phyloP scores from a whole-genome alignment of 495 filamentous ascomycete species.

The Bathelium albidoporum region DNA sequence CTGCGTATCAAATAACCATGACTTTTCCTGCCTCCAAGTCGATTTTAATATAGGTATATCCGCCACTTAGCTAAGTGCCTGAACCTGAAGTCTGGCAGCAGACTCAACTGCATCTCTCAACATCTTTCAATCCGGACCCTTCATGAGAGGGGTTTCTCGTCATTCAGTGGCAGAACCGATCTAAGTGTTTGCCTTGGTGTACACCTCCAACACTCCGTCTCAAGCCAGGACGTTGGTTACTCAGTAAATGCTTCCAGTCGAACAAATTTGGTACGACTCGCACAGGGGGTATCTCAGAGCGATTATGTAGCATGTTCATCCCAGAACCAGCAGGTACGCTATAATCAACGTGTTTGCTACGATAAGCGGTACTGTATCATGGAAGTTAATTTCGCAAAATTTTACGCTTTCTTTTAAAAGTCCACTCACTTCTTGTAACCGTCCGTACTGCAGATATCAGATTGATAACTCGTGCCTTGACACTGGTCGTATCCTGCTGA shows the following conservation, averaged over 20 bases:
- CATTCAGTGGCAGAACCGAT: background rate
- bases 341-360: conserved; percentile 84
- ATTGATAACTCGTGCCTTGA: conserved; percentile 80
- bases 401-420: background rate
- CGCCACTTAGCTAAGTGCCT: background rate
- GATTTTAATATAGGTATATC: background rate
- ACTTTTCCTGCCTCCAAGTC: background rate
- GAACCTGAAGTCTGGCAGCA: background rate
- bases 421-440: conserved; percentile 79
- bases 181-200: too few species aligned
- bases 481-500: conserved; percentile 58
- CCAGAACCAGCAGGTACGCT: conserved; percentile 77
- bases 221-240: too few species aligned
- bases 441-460: conserved; percentile 84
- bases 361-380: conserved; percentile 72
- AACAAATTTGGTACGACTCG: too few species aligned
- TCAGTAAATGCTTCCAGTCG: too few species aligned
- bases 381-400: background rate
- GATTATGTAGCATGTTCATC: conserved; percentile 39
- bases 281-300: background rate
- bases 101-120: too few species aligned
- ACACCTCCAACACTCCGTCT: too few species aligned
- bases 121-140: too few species aligned
- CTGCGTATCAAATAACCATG: background rate
- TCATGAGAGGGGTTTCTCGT: background rate